Conservation (phyloP, 202 grass and related monocot genomes). For the Saccharum hybrid region DNA sequence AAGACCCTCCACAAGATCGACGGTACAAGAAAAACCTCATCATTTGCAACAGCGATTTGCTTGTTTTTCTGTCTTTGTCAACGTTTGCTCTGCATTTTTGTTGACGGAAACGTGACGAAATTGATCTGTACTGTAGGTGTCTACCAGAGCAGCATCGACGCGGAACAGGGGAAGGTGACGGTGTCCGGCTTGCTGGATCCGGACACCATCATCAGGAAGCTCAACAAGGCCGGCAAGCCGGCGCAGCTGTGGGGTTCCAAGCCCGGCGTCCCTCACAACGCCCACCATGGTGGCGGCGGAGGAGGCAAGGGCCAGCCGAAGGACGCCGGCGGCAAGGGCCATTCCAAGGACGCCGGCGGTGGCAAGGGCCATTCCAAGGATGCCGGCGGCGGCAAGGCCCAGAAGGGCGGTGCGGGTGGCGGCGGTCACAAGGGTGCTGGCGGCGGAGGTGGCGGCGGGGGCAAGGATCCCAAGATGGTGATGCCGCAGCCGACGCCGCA, state of each 20-base stretch:
- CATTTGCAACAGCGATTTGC: conserved; percentile 1
- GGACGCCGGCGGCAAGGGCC: conserved; percentile 42
- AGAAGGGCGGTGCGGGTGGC: conserved; percentile 36
- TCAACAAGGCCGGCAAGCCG: conserved; percentile 90
- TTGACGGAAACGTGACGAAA: not conserved
- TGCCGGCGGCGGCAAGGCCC: conserved; percentile 30
- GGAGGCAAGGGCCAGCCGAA: conserved; percentile 39
- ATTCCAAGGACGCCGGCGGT: conserved; percentile 43
- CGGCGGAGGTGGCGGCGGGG: not conserved
- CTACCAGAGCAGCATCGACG: conserved; percentile 57
- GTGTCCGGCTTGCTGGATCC: conserved; percentile 72
- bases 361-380: conserved; percentile 33
- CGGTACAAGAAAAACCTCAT: conserved; percentile 53
- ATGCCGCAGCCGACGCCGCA: conserved; percentile 59
- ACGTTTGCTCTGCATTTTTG: not conserved
- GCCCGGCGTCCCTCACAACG: conserved; percentile 58
- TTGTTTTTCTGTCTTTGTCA: too few species aligned
- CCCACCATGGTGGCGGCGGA: conserved; percentile 45
- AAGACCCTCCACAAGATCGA: conserved; percentile 90
- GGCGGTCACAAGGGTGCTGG: not conserved
- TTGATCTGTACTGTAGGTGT: conserved; percentile 56
- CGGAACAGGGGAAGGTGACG: conserved; percentile 75
- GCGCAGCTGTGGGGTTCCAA: conserved; percentile 77
- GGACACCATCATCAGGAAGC: conserved; percentile 74
- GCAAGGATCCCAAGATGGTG: conserved; percentile 49